Percentiles rank a stretch among this genome's conserved stretches.
These are phyloP conservation scores for Sporothrix dimorphospora DNA, from an alignment of 2,329 filamentous ascomycete genomes.

Conservation along the genomic window DNA sequence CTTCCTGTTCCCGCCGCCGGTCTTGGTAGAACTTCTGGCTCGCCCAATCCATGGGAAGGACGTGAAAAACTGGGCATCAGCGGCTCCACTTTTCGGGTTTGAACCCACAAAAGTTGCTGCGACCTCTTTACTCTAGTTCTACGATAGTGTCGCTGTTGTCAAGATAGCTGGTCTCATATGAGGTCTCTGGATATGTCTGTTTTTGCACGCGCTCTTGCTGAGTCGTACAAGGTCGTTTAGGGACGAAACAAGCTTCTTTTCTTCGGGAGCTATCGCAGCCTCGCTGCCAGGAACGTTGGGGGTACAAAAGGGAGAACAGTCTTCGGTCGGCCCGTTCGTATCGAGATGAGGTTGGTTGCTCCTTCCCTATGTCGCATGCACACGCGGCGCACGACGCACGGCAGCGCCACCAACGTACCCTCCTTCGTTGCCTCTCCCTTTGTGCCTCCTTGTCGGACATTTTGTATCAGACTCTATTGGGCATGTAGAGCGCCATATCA, in stretches of 20 bases:
- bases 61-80: conserved; percentile 16
- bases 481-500: background rate
- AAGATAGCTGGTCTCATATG: background rate
- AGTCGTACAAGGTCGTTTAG: background rate
- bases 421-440: background rate
- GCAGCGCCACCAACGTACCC: background rate
- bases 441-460: background rate
- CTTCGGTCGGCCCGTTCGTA: conserved; percentile 1
- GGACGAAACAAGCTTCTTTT: background rate
- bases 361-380: background rate
- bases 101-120: conserved; percentile 20
- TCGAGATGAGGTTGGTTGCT: conserved; percentile 5
- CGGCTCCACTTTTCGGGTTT: background rate
- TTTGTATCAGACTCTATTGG: background rate
- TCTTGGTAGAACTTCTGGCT: background rate
- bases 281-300: background rate
- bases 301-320: background rate
- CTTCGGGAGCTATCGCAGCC: background rate
- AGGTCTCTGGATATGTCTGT: no score
- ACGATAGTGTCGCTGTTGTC: background rate
- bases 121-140: conserved; percentile 15
- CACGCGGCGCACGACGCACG: background rate
- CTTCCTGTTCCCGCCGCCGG: background rate
- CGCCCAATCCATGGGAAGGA: conserved; percentile 1
- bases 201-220: background rate